Conservation (phyloP, 2,329 filamentous ascomycete genomes). For the Thelonectria discophora region DNA sequence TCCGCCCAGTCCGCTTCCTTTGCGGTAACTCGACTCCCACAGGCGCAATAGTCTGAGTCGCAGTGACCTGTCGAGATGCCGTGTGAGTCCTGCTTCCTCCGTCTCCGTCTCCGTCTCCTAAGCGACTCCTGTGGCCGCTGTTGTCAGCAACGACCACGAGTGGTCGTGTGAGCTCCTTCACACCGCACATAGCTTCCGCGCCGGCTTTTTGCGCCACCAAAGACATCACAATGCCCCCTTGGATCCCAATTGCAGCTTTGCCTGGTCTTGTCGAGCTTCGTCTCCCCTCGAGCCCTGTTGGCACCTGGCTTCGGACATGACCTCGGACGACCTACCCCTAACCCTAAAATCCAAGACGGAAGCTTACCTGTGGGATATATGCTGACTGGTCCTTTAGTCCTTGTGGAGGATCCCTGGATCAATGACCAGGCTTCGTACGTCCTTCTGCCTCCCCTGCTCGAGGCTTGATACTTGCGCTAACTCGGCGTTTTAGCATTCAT, state of each 20-base stretch:
- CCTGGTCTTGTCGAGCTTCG: slow-evolving; percentile 20
- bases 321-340: slow-evolving; percentile 14
- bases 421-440: slow-evolving; percentile 51
- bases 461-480: slow-evolving; percentile 32
- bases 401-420: slow-evolving; percentile 52
- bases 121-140: slow-evolving; percentile 9
- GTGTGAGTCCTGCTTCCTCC: slow-evolving; percentile 44
- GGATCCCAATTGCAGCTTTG: slow-evolving; percentile 37
- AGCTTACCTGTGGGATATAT: slow-evolving; percentile 15
- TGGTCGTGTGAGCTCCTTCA: slow-evolving; percentile 20
- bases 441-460: slow-evolving; percentile 11
- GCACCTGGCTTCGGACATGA: slow-evolving; percentile 16
- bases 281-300: slow-evolving; percentile 6
- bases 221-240: slow-evolving; percentile 14
- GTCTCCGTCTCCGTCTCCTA: slow-evolving; percentile 2
- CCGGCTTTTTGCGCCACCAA: slow-evolving; percentile 11
- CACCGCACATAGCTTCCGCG: slow-evolving; percentile 18
- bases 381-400: slow-evolving; percentile 44
- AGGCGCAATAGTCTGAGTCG: slow-evolving; percentile 35
- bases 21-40: slow-evolving; percentile 30
- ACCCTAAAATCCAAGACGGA: slow-evolving; percentile 12
- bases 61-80: slow-evolving; percentile 48
- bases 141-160: slow-evolving; percentile 19
- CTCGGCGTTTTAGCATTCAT: slow-evolving; percentile 57
- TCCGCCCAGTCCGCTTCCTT: slow-evolving; percentile 28